Evolutionary conservation across 2,329 filamentous ascomycete species (phyloP).

Genomic region (Acephala macrosclerotiorum): DNA sequence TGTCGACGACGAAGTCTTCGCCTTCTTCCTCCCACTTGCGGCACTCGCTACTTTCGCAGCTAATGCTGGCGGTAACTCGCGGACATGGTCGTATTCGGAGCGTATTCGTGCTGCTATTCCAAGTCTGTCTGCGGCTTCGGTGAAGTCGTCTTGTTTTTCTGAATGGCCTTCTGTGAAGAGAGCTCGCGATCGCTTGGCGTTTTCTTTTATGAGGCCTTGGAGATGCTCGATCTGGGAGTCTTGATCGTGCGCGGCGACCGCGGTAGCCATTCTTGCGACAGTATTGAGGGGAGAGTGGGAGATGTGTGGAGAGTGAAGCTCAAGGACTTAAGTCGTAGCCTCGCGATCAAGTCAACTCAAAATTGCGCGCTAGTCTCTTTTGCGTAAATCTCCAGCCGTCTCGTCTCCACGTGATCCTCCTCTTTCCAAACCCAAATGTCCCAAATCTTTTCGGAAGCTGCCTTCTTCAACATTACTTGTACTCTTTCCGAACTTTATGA

Average conservation of each 20-base stretch:
- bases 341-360: not conserved
- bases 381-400: not conserved
- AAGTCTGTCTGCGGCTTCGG: slow-evolving; percentile 41
- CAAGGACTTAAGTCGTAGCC: slow-evolving; percentile 13
- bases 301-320: slow-evolving; percentile 13
- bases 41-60: slow-evolving; percentile 77
- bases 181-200: slow-evolving; percentile 50
- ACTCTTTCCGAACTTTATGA: not conserved
- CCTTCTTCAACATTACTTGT: not conserved
- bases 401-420: not conserved
- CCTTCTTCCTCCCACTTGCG: slow-evolving; percentile 62
- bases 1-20: slow-evolving; percentile 59
- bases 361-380: not conserved
- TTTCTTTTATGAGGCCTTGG: slow-evolving; percentile 49
- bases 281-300: not conserved
- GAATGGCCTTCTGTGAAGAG: slow-evolving; percentile 47
- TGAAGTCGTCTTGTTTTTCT: slow-evolving; percentile 32
- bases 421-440: not conserved
- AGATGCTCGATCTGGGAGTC: slow-evolving; percentile 40
- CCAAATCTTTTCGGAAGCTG: not conserved
- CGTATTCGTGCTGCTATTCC: slow-evolving; percentile 43
- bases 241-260: slow-evolving; percentile 14
- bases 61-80: slow-evolving; percentile 78
- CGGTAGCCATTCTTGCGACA: slow-evolving; percentile 20
- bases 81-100: slow-evolving; percentile 78